Base-by-base conservation (phyloP, 2,329 filamentous ascomycete species). In the Colletotrichum truncatum region DNA sequence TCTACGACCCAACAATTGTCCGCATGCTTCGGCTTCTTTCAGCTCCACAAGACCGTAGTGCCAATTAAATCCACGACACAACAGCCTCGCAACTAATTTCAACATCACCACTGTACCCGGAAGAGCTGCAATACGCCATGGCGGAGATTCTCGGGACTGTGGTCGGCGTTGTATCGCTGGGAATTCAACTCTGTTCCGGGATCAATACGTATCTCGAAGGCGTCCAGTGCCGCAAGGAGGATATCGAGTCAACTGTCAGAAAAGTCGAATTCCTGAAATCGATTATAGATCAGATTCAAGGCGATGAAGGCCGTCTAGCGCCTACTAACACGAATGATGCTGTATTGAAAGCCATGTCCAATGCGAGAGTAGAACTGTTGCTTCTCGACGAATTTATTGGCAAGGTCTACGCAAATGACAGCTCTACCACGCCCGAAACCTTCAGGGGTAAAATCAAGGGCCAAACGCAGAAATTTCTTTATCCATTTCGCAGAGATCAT, bases 161-260 rank as follows among this genome's bases (percentile, higher is more conserved):
- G n/a, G 52, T 55, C 21, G 52, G 52, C n/a, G 52, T 55, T 21
- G 52, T 55, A 18, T 55, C 52, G 14, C 1, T 55, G 36, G 52
- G 52, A 6, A 21, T 55, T 34, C 52, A 55, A 25, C 34, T 55
- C 6, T 55, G 36, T 41, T 55, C 36, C 6, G 52, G 52, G 6
- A 16, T 55, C 6, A 55, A n/a, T 16, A 10, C 12, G 34, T 55
- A 55, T 11, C 11, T 55, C n/a, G 11, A 41, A 6, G 52, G 52
- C 6, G 10, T 55, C 9, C 34, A 55, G 21, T 36, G 52, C 25
- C 16, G 6, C n/a, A 32, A 11, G 21, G 30, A 52, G 21, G 48
- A 52, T 5, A 52, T 52, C n/a, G 12, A 38, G 25, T 34, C 30
- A 12, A 52, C 48, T 4, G 25, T 34, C 8, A 28, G 30, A 0